Conservation (phyloP, 176 grass and related monocot genomes). For the Triticum dicoccoides region DNA sequence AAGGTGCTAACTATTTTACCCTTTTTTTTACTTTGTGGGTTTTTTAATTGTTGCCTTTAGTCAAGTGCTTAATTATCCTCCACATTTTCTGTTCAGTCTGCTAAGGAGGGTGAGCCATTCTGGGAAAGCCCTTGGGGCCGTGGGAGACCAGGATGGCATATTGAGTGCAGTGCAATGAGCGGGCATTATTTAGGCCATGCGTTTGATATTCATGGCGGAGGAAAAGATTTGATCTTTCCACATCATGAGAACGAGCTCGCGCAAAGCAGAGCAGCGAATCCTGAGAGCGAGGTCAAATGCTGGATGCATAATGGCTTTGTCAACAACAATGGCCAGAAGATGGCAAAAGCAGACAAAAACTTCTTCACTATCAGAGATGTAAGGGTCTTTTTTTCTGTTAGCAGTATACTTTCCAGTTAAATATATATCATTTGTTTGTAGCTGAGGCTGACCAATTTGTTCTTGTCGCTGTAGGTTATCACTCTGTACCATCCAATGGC, state of each 20-base stretch:
- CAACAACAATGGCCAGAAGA: conserved; percentile 67
- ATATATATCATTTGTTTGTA: not conserved
- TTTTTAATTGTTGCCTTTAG: not conserved
- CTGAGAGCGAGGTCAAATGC: conserved; percentile 44
- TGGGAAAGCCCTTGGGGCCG: conserved; percentile 74
- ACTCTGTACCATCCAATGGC: conserved; percentile 83
- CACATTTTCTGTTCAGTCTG: conserved; percentile 18
- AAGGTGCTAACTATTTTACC: conserved; percentile 22
- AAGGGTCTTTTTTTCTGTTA: conserved; percentile 26
- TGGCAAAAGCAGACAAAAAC: conserved; percentile 71
- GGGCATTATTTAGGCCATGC: conserved; percentile 45
- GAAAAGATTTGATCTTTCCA: conserved; percentile 64
- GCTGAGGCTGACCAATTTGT: not conserved
- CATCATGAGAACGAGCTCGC: conserved; percentile 78
- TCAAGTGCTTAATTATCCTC: conserved; percentile 22
- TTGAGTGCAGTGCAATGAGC: conserved; percentile 77
- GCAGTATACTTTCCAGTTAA: not conserved
- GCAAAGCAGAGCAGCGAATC: conserved; percentile 51
- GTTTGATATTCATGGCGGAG: conserved; percentile 81
- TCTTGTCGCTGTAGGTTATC: conserved; percentile 52
- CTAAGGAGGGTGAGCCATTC: conserved; percentile 53
- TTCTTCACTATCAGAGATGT: conserved; percentile 97
- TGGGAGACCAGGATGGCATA: conserved; percentile 80
- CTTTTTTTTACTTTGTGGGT: not conserved
- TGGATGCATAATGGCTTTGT: conserved; percentile 79